phyloP scores from a whole-genome alignment of 1,284 basidiomycete species.

The Leucoagaricus sp. region DNA sequence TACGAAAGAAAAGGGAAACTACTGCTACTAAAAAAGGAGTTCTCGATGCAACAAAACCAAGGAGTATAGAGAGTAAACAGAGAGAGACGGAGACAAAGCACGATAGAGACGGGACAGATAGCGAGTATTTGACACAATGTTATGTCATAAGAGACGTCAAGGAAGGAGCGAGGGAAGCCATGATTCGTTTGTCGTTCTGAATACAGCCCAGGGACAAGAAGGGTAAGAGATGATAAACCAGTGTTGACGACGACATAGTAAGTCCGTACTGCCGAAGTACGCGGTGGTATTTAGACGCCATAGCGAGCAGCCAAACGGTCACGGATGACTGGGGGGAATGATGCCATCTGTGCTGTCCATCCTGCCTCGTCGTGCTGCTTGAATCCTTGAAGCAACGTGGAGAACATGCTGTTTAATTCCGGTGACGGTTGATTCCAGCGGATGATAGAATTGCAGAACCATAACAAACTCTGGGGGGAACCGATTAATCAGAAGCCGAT shows the following conservation, averaged over 20 bases:
- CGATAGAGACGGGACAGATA: constrained; percentile 17
- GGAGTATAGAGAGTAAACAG: constrained; percentile 13
- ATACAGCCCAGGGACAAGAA: not conserved
- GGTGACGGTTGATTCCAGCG: constrained; percentile 89
- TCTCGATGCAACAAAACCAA: constrained; percentile 46
- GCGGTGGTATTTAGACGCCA: constrained; percentile 52
- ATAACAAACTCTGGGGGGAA: constrained; percentile 72
- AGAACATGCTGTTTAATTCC: constrained; percentile 91
- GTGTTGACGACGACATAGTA: constrained; percentile 6
- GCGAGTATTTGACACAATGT: constrained; percentile 12
- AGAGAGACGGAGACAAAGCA: constrained; percentile 14
- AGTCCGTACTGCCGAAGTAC: not conserved
- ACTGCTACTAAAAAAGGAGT: constrained; percentile 37
- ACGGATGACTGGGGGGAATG: constrained; percentile 79
- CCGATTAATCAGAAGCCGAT: not conserved
- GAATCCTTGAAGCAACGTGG: constrained; percentile 80
- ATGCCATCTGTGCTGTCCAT: constrained; percentile 75
- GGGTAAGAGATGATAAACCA: constrained; percentile 16
- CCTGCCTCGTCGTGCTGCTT: constrained; percentile 80
- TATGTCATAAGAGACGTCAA: constrained; percentile 10
- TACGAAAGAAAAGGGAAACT: constrained; percentile 26
- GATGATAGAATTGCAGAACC: constrained; percentile 97
- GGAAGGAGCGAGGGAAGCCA: constrained; percentile 13
- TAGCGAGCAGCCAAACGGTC: constrained; percentile 77
- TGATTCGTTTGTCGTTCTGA: constrained; percentile 1